Percentiles rank a stretch among this genome's conserved stretches.
These are phyloP conservation scores for Tarenaya hassleriana DNA, from an alignment of 345 rosid genomes.

Conservation along the genomic window DNA sequence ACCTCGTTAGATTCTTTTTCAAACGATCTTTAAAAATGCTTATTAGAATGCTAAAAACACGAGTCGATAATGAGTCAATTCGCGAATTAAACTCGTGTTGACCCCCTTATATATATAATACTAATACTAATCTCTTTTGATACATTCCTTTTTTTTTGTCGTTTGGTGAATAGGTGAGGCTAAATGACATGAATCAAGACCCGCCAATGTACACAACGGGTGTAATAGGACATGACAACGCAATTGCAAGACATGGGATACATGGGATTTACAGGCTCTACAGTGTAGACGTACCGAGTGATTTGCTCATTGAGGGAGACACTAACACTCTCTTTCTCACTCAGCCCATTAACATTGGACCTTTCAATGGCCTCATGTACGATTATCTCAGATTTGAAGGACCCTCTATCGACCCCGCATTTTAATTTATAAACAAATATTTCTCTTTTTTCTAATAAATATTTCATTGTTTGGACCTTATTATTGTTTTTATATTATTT, in stretches of 20 bases:
- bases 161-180: conserved; percentile 36
- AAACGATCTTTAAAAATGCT: too few relatives aligned
- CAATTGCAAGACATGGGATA: conserved; percentile 80
- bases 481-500: too few relatives aligned
- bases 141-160: conserved; percentile 19
- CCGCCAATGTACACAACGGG: conserved; percentile 50
- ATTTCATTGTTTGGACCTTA: too few relatives aligned
- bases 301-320: conserved; percentile 44
- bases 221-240: conserved; percentile 63
- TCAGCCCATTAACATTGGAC: conserved; percentile 47
- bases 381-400: conserved; percentile 86
- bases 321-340: conserved; percentile 58
- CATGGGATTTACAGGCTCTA: conserved; percentile 75
- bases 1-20: too few relatives aligned
- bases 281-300: conserved; percentile 46
- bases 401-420: conserved; percentile 31
- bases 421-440: background rate
- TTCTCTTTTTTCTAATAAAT: too few relatives aligned
- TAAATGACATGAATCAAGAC: conserved; percentile 27
- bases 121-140: too few relatives aligned
- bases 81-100: too few relatives aligned
- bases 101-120: too few relatives aligned
- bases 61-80: too few relatives aligned
- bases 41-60: too few relatives aligned
- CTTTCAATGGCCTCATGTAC: conserved; percentile 80